These are phyloP conservation scores for Stellera chamaejasme DNA, from an alignment of 345 rosid genomes.

Conservation along the genomic window DNA sequence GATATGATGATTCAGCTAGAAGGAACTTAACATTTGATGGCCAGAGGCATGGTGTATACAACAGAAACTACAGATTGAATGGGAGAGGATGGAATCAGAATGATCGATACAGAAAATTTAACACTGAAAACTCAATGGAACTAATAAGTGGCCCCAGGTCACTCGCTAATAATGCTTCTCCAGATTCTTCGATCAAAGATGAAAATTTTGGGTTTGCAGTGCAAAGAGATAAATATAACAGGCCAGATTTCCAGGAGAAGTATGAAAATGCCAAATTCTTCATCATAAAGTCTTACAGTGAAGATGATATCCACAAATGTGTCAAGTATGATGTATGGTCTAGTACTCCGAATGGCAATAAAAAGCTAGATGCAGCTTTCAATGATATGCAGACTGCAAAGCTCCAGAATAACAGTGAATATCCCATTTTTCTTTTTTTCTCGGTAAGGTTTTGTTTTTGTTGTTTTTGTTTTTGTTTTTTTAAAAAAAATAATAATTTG, in stretches of 20 bases:
- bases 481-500: too few species aligned
- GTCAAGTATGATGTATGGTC: slow-evolving; percentile 75
- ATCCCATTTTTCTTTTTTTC: slow-evolving; percentile 67
- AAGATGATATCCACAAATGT: slow-evolving; percentile 74
- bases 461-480: neutral
- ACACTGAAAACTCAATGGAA: slow-evolving; percentile 35
- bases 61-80: slow-evolving; percentile 28
- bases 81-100: slow-evolving; percentile 40
- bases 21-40: slow-evolving; percentile 25
- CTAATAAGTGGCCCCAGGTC: slow-evolving; percentile 68
- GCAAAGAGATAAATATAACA: slow-evolving; percentile 41
- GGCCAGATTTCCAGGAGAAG: slow-evolving; percentile 43
- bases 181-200: slow-evolving; percentile 31
- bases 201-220: slow-evolving; percentile 24
- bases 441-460: slow-evolving; percentile 59
- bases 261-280: slow-evolving; percentile 51
- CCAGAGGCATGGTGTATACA: slow-evolving; percentile 30
- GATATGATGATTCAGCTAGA: slow-evolving; percentile 29
- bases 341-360: slow-evolving; percentile 64
- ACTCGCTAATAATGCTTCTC: slow-evolving; percentile 24
- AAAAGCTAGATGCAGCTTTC: slow-evolving; percentile 64
- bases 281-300: slow-evolving; percentile 73
- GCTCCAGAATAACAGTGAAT: slow-evolving; percentile 29
- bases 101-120: slow-evolving; percentile 27
- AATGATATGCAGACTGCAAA: slow-evolving; percentile 39